Evolutionary conservation across 2,329 filamentous ascomycete genomes (phyloP).

Genomic region (Neopestalotiopsis clavispora): DNA sequence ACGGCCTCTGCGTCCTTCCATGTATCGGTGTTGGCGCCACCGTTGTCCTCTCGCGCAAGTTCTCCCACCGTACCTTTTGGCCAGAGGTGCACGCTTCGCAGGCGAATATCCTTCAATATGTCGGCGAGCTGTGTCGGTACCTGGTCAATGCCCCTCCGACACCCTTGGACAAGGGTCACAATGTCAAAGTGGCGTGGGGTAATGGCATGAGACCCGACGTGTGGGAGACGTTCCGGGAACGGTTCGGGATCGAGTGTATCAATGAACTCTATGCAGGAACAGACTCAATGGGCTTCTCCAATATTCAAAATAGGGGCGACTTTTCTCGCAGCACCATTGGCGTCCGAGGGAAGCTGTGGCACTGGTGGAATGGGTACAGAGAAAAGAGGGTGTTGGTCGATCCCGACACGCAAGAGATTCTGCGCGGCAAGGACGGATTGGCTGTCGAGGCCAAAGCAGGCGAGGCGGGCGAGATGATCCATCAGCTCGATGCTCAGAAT

Average conservation of each 20-base stretch:
- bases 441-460: slow-evolving; percentile 66
- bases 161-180: slow-evolving; percentile 62
- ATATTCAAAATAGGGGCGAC: slow-evolving; percentile 63
- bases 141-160: slow-evolving; percentile 69
- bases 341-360: slow-evolving; percentile 68
- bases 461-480: slow-evolving; percentile 72
- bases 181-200: slow-evolving; percentile 62
- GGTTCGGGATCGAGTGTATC: slow-evolving; percentile 66
- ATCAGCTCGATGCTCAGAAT: slow-evolving; percentile 57
- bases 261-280: slow-evolving; percentile 79
- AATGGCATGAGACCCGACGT: slow-evolving; percentile 73
- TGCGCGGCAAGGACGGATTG: slow-evolving; percentile 68
- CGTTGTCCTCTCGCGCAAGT: slow-evolving; percentile 66
- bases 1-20: slow-evolving; percentile 56
- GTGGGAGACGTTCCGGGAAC: slow-evolving; percentile 66
- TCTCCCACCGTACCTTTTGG: slow-evolving; percentile 75
- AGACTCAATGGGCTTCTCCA: slow-evolving; percentile 67
- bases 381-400: slow-evolving; percentile 74
- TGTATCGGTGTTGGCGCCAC: slow-evolving; percentile 54
- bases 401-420: slow-evolving; percentile 67
- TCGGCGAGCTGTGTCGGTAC: slow-evolving; percentile 78
- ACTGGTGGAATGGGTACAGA: slow-evolving; percentile 54
- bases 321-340: slow-evolving; percentile 68
- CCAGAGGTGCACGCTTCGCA: slow-evolving; percentile 67
- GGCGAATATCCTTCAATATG: slow-evolving; percentile 75